A percentile compares a stretch with the other conserved stretches of the same genome.
These are phyloP conservation scores for Euphorbia pulcherrima DNA, from an alignment of 345 rosid genomes.

Conservation along the genomic window DNA sequence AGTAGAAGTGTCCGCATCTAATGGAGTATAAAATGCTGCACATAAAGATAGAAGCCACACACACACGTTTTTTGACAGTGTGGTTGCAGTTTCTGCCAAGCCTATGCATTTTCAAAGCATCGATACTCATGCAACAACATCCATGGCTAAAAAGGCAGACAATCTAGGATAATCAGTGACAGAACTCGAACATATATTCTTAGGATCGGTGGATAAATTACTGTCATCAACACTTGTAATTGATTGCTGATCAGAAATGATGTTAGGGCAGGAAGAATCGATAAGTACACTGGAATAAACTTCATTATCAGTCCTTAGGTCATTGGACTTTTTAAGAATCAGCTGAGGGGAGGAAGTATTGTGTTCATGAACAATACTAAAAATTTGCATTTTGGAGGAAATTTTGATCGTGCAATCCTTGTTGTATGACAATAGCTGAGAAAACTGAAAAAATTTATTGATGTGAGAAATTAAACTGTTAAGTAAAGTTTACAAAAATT, in stretches of 20 bases:
- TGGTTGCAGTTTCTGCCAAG: constrained; percentile 36
- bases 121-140: constrained; percentile 59
- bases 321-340: constrained; percentile 27
- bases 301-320: constrained; percentile 19
- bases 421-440: constrained; percentile 41
- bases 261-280: neutral
- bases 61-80: constrained; percentile 44
- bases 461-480: constrained; percentile 54
- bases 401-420: constrained; percentile 19
- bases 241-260: constrained; percentile 3
- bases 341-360: constrained; percentile 15
- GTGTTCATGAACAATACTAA: constrained; percentile 17
- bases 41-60: constrained; percentile 73
- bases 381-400: constrained; percentile 16
- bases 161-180: constrained; percentile 35
- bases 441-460: constrained; percentile 39
- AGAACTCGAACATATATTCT: constrained; percentile 7
- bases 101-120: constrained; percentile 59
- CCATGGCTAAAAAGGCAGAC: constrained; percentile 55
- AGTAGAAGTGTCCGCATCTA: constrained; percentile 65
- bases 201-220: neutral
- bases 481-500: too few relatives aligned
- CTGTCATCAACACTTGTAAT: neutral
- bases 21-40: constrained; percentile 69
- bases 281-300: too few relatives aligned